These are phyloP conservation scores for Triangularia setosa DNA, from an alignment of 2,329 filamentous ascomycete genomes.

Conservation along the genomic window DNA sequence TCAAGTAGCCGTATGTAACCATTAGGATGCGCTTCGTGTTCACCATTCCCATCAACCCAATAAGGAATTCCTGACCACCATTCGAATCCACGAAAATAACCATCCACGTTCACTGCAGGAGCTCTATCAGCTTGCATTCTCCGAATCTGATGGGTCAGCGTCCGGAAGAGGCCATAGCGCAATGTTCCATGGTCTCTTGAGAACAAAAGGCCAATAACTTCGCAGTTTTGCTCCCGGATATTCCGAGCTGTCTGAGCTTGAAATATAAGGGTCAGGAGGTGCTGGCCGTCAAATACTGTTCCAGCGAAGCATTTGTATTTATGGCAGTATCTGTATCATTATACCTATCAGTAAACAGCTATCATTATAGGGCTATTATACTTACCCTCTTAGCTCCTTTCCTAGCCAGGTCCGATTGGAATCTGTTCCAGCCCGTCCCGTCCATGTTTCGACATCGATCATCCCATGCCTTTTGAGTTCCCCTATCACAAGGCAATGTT, in stretches of 20 bases:
- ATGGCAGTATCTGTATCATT: neutral
- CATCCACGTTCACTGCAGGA: conserved; percentile 7
- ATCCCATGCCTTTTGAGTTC: neutral
- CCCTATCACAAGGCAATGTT: neutral
- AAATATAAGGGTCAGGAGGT: conserved; percentile 12
- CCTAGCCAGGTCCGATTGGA: neutral
- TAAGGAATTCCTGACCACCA: conserved; percentile 7
- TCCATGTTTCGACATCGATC: neutral
- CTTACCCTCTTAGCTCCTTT: neutral
- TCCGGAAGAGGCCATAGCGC: conserved; percentile 11
- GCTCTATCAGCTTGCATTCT: conserved; percentile 11
- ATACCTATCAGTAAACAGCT: neutral
- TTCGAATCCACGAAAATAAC: conserved; percentile 9
- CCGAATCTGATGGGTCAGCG: conserved; percentile 12
- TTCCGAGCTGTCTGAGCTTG: conserved; percentile 1
- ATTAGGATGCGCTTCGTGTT: conserved; percentile 5
- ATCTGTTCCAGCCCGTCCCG: neutral
- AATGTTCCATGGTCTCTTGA: conserved; percentile 2
- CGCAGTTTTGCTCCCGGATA: conserved; percentile 1
- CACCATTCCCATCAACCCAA: conserved; percentile 1
- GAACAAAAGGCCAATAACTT: conserved; percentile 7
- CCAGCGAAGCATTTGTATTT: conserved; percentile 11
- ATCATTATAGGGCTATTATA: neutral
- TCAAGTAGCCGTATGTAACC: conserved; percentile 6
- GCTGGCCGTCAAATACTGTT: conserved; percentile 7